phyloP scores from a whole-genome alignment of 306 rosid genomes.

The Styphnolobium japonicum region DNA sequence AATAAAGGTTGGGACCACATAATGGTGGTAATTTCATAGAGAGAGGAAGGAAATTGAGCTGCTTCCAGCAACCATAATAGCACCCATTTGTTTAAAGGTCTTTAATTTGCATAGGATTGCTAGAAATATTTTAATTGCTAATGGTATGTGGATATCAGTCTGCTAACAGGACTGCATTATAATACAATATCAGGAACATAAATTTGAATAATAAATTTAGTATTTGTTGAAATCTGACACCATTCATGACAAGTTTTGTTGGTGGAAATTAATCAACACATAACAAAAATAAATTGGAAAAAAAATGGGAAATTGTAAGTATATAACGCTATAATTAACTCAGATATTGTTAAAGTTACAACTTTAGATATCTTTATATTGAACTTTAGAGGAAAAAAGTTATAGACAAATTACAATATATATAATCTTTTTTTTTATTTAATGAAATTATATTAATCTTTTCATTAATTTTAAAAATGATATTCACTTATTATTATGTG shows the following conservation, averaged over 20 bases:
- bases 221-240: background rate
- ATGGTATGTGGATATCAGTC: background rate
- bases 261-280: background rate
- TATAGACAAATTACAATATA: too few relatives aligned
- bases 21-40: slow-evolving; percentile 20
- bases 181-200: background rate
- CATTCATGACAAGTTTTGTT: background rate
- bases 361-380: too few relatives aligned
- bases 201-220: background rate
- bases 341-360: background rate
- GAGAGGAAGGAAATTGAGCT: slow-evolving; percentile 32
- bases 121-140: background rate
- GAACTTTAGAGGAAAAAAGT: too few relatives aligned
- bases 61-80: slow-evolving; percentile 43
- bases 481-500: too few relatives aligned
- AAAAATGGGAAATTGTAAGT: too few relatives aligned
- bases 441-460: too few relatives aligned
- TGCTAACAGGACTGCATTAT: background rate
- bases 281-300: background rate
- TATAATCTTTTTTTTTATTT: too few relatives aligned
- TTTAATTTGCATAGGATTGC: background rate
- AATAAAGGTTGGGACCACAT: slow-evolving; percentile 55
- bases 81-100: slow-evolving; percentile 42
- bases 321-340: background rate
- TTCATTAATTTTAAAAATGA: too few relatives aligned